These are phyloP conservation scores for Scedosporium dehoogii DNA, from an alignment of 2,329 filamentous ascomycete genomes.

Conservation along the genomic window DNA sequence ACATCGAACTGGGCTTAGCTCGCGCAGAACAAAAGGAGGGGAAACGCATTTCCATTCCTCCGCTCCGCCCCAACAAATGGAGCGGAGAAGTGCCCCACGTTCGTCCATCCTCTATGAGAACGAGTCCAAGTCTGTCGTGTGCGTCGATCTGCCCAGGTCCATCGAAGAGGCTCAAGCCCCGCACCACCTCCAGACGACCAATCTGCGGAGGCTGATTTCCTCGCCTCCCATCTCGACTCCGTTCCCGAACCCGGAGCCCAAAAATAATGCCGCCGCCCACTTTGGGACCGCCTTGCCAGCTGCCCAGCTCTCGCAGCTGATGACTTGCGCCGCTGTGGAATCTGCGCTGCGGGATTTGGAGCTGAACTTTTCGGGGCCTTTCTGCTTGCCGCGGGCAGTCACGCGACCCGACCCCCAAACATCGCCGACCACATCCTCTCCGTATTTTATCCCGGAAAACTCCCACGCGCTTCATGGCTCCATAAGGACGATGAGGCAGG, in stretches of 20 bases:
- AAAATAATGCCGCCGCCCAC: background rate
- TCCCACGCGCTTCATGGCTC: constrained; percentile 32
- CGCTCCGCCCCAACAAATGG: background rate
- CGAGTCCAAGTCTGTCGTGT: constrained; percentile 32
- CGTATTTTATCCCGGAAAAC: constrained; percentile 1
- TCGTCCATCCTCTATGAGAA: constrained; percentile 24
- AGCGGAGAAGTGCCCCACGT: constrained; percentile 1
- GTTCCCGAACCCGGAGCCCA: constrained; percentile 4
- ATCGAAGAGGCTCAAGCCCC: constrained; percentile 56
- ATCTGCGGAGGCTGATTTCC: constrained; percentile 34
- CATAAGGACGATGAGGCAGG: constrained; percentile 28
- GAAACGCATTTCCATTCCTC: background rate
- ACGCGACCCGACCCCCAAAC: background rate
- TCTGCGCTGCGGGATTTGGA: constrained; percentile 30
- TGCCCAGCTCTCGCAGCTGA: constrained; percentile 43
- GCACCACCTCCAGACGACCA: constrained; percentile 20
- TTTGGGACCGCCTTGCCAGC: constrained; percentile 23
- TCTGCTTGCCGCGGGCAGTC: constrained; percentile 32
- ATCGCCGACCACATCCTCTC: background rate
- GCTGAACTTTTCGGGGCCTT: constrained; percentile 29
- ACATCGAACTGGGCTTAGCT: too few species aligned
- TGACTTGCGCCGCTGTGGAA: constrained; percentile 37
- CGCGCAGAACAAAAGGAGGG: too few species aligned
- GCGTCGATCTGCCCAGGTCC: constrained; percentile 62
- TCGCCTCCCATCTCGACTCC: constrained; percentile 13